A percentile compares a stretch with the other conserved stretches of the same genome.
Evolutionary conservation across 768 basidiomycete genomes (phyloP).

Genomic region (Lactarius quietus): DNA sequence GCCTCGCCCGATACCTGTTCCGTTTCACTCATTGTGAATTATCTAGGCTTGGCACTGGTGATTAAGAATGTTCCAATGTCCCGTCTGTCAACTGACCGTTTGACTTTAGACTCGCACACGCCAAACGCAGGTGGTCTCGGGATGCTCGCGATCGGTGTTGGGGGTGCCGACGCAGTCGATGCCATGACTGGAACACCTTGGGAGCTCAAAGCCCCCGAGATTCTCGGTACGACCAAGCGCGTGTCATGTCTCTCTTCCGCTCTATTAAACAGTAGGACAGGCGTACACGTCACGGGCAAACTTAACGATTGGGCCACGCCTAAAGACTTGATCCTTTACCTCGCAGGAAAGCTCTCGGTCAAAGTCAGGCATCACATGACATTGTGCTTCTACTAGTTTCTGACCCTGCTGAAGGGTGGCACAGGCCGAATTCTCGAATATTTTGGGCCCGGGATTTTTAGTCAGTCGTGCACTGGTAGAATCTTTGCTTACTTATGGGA

Average conservation of each 20-base stretch:
- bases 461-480: slow-evolving; percentile 89
- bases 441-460: slow-evolving; percentile 86
- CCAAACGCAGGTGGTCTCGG: slow-evolving; percentile 98
- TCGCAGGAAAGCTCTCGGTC: slow-evolving; percentile 93
- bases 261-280: slow-evolving; percentile 36
- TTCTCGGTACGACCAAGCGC: slow-evolving; percentile 55
- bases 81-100: background rate
- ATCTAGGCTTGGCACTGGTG: slow-evolving; percentile 77
- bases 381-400: slow-evolving; percentile 3
- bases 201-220: slow-evolving; percentile 90
- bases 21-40: slow-evolving; percentile 16
- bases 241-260: background rate
- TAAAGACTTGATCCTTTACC: slow-evolving; percentile 92
- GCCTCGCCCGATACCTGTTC: slow-evolving; percentile 9
- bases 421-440: slow-evolving; percentile 97
- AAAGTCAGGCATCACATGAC: slow-evolving; percentile 49
- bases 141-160: slow-evolving; percentile 96
- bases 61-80: background rate
- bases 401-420: slow-evolving; percentile 60
- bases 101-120: slow-evolving; percentile 80
- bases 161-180: slow-evolving; percentile 97
- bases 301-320: slow-evolving; percentile 90
- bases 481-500: background rate
- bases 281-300: slow-evolving; percentile 84
- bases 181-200: slow-evolving; percentile 98